Evolutionary conservation across 2,329 filamentous ascomycete species (phyloP).

Genomic region (Fusarium caatingaense): DNA sequence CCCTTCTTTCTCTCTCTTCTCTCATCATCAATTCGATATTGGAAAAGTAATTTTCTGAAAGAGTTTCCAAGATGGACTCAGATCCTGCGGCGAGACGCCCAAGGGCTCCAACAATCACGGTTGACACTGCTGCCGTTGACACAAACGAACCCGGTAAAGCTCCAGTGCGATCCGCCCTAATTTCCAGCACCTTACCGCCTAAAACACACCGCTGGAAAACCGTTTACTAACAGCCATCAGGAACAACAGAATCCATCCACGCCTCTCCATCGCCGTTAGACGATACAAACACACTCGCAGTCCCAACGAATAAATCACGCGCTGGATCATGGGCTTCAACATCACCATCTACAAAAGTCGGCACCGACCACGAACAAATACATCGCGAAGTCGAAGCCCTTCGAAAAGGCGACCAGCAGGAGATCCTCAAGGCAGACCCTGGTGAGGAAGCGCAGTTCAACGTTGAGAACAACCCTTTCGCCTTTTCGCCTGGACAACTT

Average conservation of each 20-base stretch:
- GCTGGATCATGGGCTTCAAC: conserved; percentile 34
- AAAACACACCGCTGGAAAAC: background rate
- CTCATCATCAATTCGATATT: background rate
- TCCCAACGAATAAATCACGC: conserved; percentile 25
- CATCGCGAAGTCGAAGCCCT: conserved; percentile 26
- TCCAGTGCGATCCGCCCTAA: conserved; percentile 32
- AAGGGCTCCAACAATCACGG: conserved; percentile 38
- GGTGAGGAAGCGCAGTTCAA: conserved; percentile 77
- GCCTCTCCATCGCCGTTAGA: conserved; percentile 30
- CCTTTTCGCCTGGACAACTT: conserved; percentile 82
- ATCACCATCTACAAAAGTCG: conserved; percentile 34
- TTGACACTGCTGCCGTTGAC: conserved; percentile 38
- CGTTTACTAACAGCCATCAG: background rate
- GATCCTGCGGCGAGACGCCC: conserved; percentile 17
- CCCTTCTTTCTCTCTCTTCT: conserved; percentile 5
- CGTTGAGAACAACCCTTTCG: conserved; percentile 82
- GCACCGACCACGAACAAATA: conserved; percentile 34
- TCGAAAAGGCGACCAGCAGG: conserved; percentile 34
- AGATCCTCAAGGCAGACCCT: conserved; percentile 72
- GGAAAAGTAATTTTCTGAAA: background rate
- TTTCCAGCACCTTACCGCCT: background rate
- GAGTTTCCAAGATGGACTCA: conserved; percentile 26
- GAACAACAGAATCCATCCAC: conserved; percentile 28
- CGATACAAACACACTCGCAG: conserved; percentile 33
- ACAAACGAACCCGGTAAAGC: conserved; percentile 35